Evolutionary conservation across 495 filamentous ascomycete species (phyloP).

Genomic region (Penicillium lagena): DNA sequence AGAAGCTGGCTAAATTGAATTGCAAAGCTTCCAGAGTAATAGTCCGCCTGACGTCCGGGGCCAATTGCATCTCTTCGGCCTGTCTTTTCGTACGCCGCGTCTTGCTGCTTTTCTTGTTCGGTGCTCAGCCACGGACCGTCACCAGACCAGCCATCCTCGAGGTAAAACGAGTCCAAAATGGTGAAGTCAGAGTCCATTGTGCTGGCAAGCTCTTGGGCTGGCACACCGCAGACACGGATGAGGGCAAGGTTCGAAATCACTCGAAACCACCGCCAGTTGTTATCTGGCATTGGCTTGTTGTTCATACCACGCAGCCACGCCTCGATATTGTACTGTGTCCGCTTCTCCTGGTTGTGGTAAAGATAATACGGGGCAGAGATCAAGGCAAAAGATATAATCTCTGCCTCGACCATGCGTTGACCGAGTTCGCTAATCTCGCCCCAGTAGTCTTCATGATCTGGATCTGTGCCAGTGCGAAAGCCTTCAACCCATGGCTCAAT

Average conservation of each 20-base stretch:
- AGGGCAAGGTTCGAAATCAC: conserved; percentile 17
- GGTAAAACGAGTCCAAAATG: conserved; percentile 17
- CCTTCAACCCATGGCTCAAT: conserved; percentile 15
- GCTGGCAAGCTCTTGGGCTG: neutral
- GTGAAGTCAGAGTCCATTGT: conserved; percentile 9
- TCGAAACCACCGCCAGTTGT: conserved; percentile 22
- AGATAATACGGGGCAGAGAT: conserved; percentile 5
- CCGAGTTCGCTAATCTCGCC: conserved; percentile 10
- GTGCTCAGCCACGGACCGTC: conserved; percentile 56
- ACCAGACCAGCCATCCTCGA: conserved; percentile 67
- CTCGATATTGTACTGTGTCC: conserved; percentile 7
- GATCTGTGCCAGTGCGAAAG: conserved; percentile 9
- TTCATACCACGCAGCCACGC: conserved; percentile 15
- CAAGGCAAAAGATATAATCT: conserved; percentile 14
- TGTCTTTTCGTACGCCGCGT: conserved; percentile 9
- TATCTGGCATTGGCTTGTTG: conserved; percentile 11
- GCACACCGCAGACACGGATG: conserved; percentile 5
- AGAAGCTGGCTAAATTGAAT: conserved; percentile 18
- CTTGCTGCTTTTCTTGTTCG: conserved; percentile 2
- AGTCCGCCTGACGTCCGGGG: conserved; percentile 14
- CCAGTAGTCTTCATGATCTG: conserved; percentile 17
- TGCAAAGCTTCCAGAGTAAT: conserved; percentile 20
- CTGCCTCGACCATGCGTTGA: conserved; percentile 22
- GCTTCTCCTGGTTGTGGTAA: conserved; percentile 1
- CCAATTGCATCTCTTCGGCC: conserved; percentile 2